These are phyloP conservation scores for Oemleria cerasiformis DNA, from an alignment of 306 rosid genomes.

Conservation along the genomic window DNA sequence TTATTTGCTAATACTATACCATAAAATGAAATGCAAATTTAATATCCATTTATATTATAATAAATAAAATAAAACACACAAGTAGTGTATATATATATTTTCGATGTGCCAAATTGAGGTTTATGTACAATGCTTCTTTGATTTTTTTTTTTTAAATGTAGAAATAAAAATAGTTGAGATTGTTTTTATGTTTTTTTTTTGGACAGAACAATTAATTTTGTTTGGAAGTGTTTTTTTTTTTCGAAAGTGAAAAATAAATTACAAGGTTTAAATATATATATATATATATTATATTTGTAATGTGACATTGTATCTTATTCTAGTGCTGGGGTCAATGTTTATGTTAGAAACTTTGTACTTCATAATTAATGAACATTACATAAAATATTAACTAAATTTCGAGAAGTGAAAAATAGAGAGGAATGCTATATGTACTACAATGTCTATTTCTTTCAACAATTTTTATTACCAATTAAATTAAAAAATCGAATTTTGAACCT, in stretches of 20 bases:
- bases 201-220: background rate
- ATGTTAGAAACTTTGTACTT: background rate
- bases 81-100: too few relatives aligned
- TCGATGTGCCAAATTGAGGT: too few relatives aligned
- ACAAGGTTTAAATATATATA: too few relatives aligned
- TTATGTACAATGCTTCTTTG: too few relatives aligned
- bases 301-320: conserved; percentile 10
- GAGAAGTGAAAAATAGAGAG: background rate
- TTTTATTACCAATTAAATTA: too few relatives aligned
- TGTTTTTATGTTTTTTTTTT: too few relatives aligned
- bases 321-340: background rate
- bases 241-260: too few relatives aligned
- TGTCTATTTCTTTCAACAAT: too few relatives aligned
- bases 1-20: background rate
- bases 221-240: background rate
- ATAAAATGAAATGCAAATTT: background rate
- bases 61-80: too few relatives aligned
- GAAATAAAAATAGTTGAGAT: too few relatives aligned
- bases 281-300: background rate
- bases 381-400: background rate
- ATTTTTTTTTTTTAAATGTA: too few relatives aligned
- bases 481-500: too few relatives aligned
- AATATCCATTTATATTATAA: background rate
- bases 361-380: background rate
- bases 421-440: background rate